A percentile compares a stretch with the other conserved stretches of the same genome.
These are phyloP conservation scores for Galerina marginata DNA, from an alignment of 768 basidiomycete genomes.

Conservation along the genomic window DNA sequence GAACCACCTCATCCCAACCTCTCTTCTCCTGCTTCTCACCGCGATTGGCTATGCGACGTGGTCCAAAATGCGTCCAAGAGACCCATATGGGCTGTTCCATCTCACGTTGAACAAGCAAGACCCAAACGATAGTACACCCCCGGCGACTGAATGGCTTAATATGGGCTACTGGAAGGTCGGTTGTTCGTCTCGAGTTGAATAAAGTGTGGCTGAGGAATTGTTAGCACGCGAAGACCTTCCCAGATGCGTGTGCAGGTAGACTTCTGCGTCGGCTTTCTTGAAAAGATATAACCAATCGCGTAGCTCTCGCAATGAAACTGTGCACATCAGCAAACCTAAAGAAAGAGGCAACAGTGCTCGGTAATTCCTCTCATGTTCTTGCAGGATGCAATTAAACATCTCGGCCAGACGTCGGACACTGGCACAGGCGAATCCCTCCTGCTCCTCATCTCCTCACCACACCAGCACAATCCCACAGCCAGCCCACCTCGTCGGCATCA, in stretches of 20 bases:
- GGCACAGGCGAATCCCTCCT: slow-evolving; percentile 72
- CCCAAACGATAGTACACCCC: slow-evolving; percentile 24
- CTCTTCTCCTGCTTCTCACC: slow-evolving; percentile 10
- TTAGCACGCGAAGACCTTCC: slow-evolving; percentile 55
- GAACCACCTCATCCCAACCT: neutral
- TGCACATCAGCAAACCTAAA: slow-evolving; percentile 46
- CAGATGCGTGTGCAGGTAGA: slow-evolving; percentile 66
- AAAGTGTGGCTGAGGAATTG: neutral
- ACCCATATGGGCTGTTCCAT: slow-evolving; percentile 68
- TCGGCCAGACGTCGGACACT: slow-evolving; percentile 64
- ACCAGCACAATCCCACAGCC: slow-evolving; percentile 46
- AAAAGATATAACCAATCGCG: neutral
- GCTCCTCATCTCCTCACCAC: slow-evolving; percentile 51
- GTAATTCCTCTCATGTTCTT: slow-evolving; percentile 35
- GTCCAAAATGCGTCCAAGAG: slow-evolving; percentile 27
- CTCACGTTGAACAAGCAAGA: slow-evolving; percentile 52
- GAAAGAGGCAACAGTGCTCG: slow-evolving; percentile 54
- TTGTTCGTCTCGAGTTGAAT: slow-evolving; percentile 34
- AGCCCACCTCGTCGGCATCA: slow-evolving; percentile 58
- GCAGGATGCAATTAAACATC: slow-evolving; percentile 4
- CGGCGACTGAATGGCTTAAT: slow-evolving; percentile 72
- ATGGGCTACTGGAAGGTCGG: slow-evolving; percentile 73
- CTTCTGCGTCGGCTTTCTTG: neutral
- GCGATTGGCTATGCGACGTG: neutral
- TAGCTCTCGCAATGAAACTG: slow-evolving; percentile 56